Percentiles rank a stretch among this genome's conserved stretches.
Evolutionary conservation across 2,329 filamentous ascomycete genomes (phyloP).

Genomic region (Exophiala viscosa): DNA sequence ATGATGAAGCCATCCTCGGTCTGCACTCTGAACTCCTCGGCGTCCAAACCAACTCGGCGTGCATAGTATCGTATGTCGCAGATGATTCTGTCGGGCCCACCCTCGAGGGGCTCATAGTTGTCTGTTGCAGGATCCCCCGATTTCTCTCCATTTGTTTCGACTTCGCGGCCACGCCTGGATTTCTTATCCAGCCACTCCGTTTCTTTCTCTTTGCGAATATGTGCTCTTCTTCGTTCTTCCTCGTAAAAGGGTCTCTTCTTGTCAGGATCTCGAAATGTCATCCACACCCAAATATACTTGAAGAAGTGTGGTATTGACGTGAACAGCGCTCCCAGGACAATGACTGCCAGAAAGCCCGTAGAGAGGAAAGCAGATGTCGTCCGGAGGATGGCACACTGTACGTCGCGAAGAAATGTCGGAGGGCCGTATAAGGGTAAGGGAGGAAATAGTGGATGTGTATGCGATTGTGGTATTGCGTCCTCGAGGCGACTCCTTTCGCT

Average conservation of each 20-base stretch:
- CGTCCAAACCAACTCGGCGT: slow-evolving; percentile 77
- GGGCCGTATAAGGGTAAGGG: slow-evolving; percentile 78
- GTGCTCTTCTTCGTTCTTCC: slow-evolving; percentile 63
- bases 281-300: slow-evolving; percentile 48
- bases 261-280: slow-evolving; percentile 60
- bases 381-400: slow-evolving; percentile 65
- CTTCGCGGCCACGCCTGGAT: slow-evolving; percentile 32
- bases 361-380: slow-evolving; percentile 71
- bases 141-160: slow-evolving; percentile 27
- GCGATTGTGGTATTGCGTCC: slow-evolving; percentile 55
- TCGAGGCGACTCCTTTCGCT: slow-evolving; percentile 23
- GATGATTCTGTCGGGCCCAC: slow-evolving; percentile 71
- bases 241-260: slow-evolving; percentile 63
- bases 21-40: slow-evolving; percentile 77
- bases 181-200: slow-evolving; percentile 57
- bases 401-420: slow-evolving; percentile 59
- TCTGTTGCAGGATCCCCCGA: slow-evolving; percentile 33
- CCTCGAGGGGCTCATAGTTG: slow-evolving; percentile 71
- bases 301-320: slow-evolving; percentile 58
- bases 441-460: slow-evolving; percentile 78
- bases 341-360: slow-evolving; percentile 68
- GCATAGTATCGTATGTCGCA: slow-evolving; percentile 85
- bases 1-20: slow-evolving; percentile 94
- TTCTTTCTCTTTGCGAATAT: slow-evolving; percentile 56
- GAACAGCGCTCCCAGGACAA: slow-evolving; percentile 70